Conservation (phyloP, 2,329 filamentous ascomycete genomes). For the Ophiostoma australiae region DNA sequence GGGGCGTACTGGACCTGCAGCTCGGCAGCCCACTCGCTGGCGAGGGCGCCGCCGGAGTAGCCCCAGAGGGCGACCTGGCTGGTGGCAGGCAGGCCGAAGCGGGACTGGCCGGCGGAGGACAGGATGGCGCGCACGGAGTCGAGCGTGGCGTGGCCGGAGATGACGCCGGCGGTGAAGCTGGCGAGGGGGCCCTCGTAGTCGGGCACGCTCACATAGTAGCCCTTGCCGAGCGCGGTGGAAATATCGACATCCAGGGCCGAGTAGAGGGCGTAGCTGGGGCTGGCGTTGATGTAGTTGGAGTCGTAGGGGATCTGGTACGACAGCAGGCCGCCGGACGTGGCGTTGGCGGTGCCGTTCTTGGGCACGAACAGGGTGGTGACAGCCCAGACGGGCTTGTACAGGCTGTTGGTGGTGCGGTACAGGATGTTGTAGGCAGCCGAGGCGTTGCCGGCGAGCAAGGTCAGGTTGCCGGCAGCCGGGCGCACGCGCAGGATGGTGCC, state of each 20-base stretch:
- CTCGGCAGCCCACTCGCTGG: constrained; percentile 48
- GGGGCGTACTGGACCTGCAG: constrained; percentile 45
- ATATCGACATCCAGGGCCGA: constrained; percentile 32
- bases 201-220: constrained; percentile 43
- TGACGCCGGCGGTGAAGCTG: constrained; percentile 40
- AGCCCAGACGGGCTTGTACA: constrained; percentile 36
- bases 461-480: constrained; percentile 31
- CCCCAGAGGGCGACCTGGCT: constrained; percentile 46
- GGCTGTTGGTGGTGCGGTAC: constrained; percentile 38
- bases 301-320: constrained; percentile 42
- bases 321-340: constrained; percentile 31
- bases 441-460: constrained; percentile 26
- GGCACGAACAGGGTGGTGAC: constrained; percentile 39
- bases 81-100: constrained; percentile 33
- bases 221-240: constrained; percentile 36
- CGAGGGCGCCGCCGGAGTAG: constrained; percentile 49
- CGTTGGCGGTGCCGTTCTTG: background rate
- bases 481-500: constrained; percentile 34
- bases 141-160: constrained; percentile 41
- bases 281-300: constrained; percentile 37
- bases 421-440: constrained; percentile 36
- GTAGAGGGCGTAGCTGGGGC: constrained; percentile 37
- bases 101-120: constrained; percentile 22
- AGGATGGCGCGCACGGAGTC: constrained; percentile 42
- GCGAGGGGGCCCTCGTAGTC: constrained; percentile 44